Conservation (phyloP, 495 filamentous ascomycete genomes). For the Pyronema domesticum region DNA sequence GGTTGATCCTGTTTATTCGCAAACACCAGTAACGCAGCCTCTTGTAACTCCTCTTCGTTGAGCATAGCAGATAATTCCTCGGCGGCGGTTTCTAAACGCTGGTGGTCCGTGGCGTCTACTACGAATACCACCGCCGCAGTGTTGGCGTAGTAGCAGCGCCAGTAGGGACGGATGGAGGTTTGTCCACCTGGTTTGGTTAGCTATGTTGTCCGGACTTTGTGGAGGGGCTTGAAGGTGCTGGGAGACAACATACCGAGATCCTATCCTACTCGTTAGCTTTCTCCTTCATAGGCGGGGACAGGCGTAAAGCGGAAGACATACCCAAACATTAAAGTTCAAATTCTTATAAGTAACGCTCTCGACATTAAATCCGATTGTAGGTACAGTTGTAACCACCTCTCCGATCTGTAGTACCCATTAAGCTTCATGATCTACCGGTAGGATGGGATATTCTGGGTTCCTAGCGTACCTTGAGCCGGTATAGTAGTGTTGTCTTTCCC, state of each 20-base stretch:
- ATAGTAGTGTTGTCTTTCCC: slow-evolving; percentile 91
- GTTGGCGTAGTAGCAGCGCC: slow-evolving; percentile 98
- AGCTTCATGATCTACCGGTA: too few species aligned
- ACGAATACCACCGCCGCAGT: slow-evolving; percentile 98
- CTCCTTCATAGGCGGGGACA: not conserved
- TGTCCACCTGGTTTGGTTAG: slow-evolving; percentile 43
- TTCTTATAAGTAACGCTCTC: slow-evolving; percentile 96
- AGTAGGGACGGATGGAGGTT: slow-evolving; percentile 93
- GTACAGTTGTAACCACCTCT: slow-evolving; percentile 96
- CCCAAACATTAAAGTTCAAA: slow-evolving; percentile 96
- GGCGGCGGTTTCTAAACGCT: slow-evolving; percentile 74
- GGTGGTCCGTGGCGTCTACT: slow-evolving; percentile 93
- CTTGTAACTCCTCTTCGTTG: slow-evolving; percentile 86
- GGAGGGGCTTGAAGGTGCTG: not conserved
- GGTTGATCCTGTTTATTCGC: slow-evolving; percentile 99
- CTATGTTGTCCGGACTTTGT: not conserved
- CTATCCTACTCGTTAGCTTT: slow-evolving; percentile 28
- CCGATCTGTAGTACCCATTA: slow-evolving; percentile 49
- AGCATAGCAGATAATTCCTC: slow-evolving; percentile 91
- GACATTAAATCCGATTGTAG: slow-evolving; percentile 97
- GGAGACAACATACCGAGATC: slow-evolving; percentile 47
- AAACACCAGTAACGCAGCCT: slow-evolving; percentile 84
- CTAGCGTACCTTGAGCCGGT: slow-evolving; percentile 71
- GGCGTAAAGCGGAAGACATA: slow-evolving; percentile 22
- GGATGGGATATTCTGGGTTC: not conserved